phyloP scores from a whole-genome alignment of 2,329 filamentous ascomycete species.

The Colletotrichum sidae region DNA sequence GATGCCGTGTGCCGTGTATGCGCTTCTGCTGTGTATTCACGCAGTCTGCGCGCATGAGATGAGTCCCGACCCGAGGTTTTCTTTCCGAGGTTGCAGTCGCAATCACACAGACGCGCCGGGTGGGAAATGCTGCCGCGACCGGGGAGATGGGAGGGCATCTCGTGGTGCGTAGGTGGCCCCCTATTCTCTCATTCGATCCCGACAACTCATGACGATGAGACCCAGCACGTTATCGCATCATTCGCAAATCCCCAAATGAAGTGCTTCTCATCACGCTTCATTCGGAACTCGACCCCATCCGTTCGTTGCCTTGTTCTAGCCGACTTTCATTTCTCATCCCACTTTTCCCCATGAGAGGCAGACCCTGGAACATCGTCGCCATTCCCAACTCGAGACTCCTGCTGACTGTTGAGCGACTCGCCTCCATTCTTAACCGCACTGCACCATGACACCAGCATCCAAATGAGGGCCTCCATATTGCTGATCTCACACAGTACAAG shows the following conservation, averaged over 20 bases:
- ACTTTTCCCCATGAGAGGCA: constrained; percentile 30
- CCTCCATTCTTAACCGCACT: not conserved
- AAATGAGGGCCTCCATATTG: constrained; percentile 13
- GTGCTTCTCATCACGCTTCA: not conserved
- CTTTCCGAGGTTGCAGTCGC: constrained; percentile 1
- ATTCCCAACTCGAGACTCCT: too few species aligned
- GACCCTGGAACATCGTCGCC: not conserved
- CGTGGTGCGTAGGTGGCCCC: too few species aligned
- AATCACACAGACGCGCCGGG: constrained; percentile 14
- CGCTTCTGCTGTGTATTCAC: not conserved
- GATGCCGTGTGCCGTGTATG: not conserved
- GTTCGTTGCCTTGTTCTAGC: constrained; percentile 20
- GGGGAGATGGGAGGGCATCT: not conserved
- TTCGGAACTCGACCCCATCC: constrained; percentile 20
- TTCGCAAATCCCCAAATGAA: not conserved
- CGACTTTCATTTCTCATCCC: constrained; percentile 13
- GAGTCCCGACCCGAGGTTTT: not conserved
- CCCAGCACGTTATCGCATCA: not conserved
- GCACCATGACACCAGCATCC: not conserved
- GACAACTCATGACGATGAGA: not conserved
- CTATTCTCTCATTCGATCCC: not conserved
- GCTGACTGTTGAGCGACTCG: not conserved
- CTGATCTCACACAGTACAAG: constrained; percentile 9
- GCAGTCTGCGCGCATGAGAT: not conserved
- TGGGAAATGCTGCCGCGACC: constrained; percentile 1